Conservation (phyloP, 805 yeast species). For the Candida morakotiae region DNA sequence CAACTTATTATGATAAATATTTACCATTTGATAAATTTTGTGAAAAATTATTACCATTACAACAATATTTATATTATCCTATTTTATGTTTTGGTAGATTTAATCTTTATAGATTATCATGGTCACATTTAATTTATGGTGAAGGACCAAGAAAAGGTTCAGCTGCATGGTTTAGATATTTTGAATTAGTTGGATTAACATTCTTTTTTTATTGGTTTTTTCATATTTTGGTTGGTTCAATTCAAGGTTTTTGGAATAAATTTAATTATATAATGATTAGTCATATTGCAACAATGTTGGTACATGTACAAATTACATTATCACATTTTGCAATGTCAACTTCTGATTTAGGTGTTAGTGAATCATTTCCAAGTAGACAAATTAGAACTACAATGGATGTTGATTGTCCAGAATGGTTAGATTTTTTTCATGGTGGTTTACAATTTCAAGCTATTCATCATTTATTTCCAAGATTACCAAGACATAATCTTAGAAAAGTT, state of each 20-base stretch:
- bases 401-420: slow-evolving; percentile 90
- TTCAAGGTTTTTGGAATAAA: slow-evolving; percentile 53
- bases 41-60: slow-evolving; percentile 53
- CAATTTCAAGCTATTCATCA: slow-evolving; percentile 92
- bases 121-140: slow-evolving; percentile 73
- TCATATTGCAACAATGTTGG: slow-evolving; percentile 80
- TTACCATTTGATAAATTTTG: slow-evolving; percentile 70
- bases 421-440: slow-evolving; percentile 85
- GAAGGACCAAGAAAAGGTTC: slow-evolving; percentile 76
- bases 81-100: slow-evolving; percentile 80
- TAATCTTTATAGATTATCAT: slow-evolving; percentile 75
- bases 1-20: slow-evolving; percentile 71
- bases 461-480: slow-evolving; percentile 81
- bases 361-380: slow-evolving; percentile 76
- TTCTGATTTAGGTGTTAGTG: slow-evolving; percentile 75
- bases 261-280: slow-evolving; percentile 64
- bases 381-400: slow-evolving; percentile 92
- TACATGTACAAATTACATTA: slow-evolving; percentile 89
- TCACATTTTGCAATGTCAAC: slow-evolving; percentile 95
- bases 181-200: slow-evolving; percentile 64
- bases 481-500: slow-evolving; percentile 77
- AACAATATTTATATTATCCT: slow-evolving; percentile 71
- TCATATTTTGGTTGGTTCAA: slow-evolving; percentile 52
- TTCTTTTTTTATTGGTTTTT: slow-evolving; percentile 82
- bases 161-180: slow-evolving; percentile 83